Evolutionary conservation across 306 rosid species (phyloP), one percentile per base, ranked within the genome.

Genomic region (Cajanus cajan): DNA sequence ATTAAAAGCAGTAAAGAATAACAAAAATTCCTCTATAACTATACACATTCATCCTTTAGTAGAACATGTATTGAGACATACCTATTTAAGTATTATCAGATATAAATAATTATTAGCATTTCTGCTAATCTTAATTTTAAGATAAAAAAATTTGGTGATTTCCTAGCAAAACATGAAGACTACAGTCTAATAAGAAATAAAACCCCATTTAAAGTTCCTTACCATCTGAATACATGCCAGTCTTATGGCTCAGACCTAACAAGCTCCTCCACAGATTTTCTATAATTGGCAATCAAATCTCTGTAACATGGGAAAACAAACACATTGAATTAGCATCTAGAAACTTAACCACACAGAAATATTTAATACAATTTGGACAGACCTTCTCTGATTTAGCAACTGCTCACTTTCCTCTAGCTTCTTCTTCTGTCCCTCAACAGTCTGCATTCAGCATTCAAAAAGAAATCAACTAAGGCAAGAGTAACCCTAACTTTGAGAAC

Each of bases 361-460:
- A 52, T 47, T 22, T 4, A 25, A 71, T n/a, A 45, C 25, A 79
- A 61, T 9, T 33, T 66, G n/a, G 5, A 75, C 82, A 48, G 8
- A 92, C 99, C 96, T 92, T 62, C 96, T 33, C 51, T 91, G 96
- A 87, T 83, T 89, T 59, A 91, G 84, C 84, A 88, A 70, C 70
- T 91, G 90, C 86, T 93, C 91, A 64, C 89, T 88, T 90, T 92
- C 97, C 76, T 91, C 94, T 36, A 91, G 81, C 81, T 90, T 92
- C 81, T 84, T 82, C 89, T 90, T 91, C 89, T 95, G 97, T 28
- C 94, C 93, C 79, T 95, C 98, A 47, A 93, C 99, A 7, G 98
- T 93, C 97, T 93, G 86, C 78, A 83, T 80, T 51, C 68, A 78
- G 47, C 74, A 87, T 65, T 76, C 52, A 70, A 28, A 82, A 85